Percentiles rank a stretch among this genome's conserved stretches.
These are phyloP conservation scores for Dujonia santamariae DNA, from an alignment of 1,139 yeast genomes.

Conservation along the genomic window DNA sequence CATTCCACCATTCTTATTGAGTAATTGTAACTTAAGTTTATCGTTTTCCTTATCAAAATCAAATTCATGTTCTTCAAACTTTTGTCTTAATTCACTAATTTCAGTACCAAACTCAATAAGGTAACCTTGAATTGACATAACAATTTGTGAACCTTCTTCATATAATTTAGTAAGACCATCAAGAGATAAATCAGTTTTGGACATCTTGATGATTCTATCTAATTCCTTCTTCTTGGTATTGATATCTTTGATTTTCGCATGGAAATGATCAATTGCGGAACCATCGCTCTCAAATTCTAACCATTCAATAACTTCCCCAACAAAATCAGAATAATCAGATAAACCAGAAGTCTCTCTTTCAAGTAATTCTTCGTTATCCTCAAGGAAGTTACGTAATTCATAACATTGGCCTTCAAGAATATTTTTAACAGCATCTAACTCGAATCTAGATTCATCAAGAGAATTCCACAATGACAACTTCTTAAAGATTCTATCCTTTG, in stretches of 20 bases:
- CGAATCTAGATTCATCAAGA: conserved; percentile 46
- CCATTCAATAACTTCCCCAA: conserved; percentile 68
- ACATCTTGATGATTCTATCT: conserved; percentile 21
- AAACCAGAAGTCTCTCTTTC: conserved; percentile 30
- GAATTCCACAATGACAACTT: conserved; percentile 32
- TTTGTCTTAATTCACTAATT: conserved; percentile 35
- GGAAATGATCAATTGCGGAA: conserved; percentile 43
- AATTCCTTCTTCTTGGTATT: conserved; percentile 19
- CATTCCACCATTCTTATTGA: conserved; percentile 32
- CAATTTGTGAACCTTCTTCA: conserved; percentile 35
- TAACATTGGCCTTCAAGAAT: conserved; percentile 58
- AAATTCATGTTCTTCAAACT: conserved; percentile 39
- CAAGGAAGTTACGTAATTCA: conserved; percentile 51
- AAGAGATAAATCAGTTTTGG: conserved; percentile 31
- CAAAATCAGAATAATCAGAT: conserved; percentile 19
- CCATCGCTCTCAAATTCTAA: conserved; percentile 69
- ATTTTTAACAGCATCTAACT: conserved; percentile 50
- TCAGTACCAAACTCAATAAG: conserved; percentile 45
- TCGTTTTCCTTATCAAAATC: conserved; percentile 51
- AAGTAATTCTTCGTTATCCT: conserved; percentile 42
- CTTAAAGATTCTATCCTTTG: conserved; percentile 30
- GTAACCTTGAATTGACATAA: conserved; percentile 41
- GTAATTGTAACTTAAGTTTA: conserved; percentile 30
- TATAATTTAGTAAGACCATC: conserved; percentile 37
- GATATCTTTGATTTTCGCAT: conserved; percentile 22